These are phyloP conservation scores for Saposhnikovia divaricata DNA, from an alignment of 129 eudicot species.

Conservation along the genomic window DNA sequence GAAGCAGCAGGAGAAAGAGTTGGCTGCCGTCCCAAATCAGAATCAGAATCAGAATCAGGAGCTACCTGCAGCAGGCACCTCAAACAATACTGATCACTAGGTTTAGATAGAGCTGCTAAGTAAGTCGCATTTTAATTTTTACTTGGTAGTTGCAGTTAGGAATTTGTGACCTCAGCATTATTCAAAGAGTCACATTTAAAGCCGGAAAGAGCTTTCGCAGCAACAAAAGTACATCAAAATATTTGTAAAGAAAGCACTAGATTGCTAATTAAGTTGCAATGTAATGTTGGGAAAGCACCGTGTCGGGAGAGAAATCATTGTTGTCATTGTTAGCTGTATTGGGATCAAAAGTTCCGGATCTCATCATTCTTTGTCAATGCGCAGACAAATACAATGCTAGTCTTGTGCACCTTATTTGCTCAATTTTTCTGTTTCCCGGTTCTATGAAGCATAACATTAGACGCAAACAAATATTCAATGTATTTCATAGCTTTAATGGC, in stretches of 20 bases:
- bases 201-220: neutral
- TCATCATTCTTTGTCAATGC: slow-evolving; percentile 1
- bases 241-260: slow-evolving; percentile 4
- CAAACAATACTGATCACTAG: slow-evolving; percentile 8
- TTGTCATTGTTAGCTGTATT: neutral
- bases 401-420: neutral
- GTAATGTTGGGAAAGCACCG: slow-evolving; percentile 6
- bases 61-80: slow-evolving; percentile 12
- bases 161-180: neutral
- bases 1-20: slow-evolving; percentile 68
- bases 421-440: neutral
- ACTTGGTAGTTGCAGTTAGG: neutral
- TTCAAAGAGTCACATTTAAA: neutral
- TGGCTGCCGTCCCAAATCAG: slow-evolving; percentile 40
- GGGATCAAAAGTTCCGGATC: neutral
- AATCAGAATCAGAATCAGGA: slow-evolving; percentile 26
- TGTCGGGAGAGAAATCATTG: no score
- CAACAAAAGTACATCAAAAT: neutral
- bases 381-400: neutral
- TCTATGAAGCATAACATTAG: neutral
- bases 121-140: neutral
- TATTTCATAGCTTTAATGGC: no score
- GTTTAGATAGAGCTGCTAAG: slow-evolving; percentile 8
- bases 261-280: neutral
- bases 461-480: neutral